phyloP scores from a whole-genome alignment of 108 stramenopile species.

The Pseudonitzschia multiseries region DNA sequence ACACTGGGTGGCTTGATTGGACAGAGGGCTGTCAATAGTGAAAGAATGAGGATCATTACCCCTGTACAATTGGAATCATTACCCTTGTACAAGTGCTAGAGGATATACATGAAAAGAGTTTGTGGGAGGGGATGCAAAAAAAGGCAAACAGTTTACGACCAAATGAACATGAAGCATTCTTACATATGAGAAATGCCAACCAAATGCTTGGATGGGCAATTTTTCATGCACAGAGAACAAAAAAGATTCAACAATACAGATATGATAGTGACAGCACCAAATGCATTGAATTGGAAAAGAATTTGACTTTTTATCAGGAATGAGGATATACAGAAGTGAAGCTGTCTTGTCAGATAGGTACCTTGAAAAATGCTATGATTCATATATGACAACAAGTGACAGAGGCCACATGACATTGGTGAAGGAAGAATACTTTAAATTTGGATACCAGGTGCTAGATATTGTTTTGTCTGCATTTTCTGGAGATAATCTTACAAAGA shows the following conservation, averaged over 20 bases:
- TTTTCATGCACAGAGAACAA: not conserved
- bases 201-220: not conserved
- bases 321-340: constrained; percentile 2
- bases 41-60: not conserved
- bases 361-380: not conserved
- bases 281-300: not conserved
- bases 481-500: not conserved
- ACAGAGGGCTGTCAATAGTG: not conserved
- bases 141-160: not conserved
- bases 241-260: not conserved
- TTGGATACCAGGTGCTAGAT: not conserved
- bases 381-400: not conserved
- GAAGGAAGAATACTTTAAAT: not conserved
- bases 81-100: not conserved
- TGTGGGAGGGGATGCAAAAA: not conserved
- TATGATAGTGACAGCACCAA: not conserved
- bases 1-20: not conserved
- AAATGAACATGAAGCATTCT: not conserved
- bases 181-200: not conserved
- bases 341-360: not conserved
- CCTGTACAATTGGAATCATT: no score
- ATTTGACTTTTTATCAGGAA: not conserved
- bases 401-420: not conserved
- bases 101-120: not conserved
- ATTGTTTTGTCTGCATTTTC: not conserved